These are phyloP conservation scores for Beta corolliflora DNA, from an alignment of 179 eudicot genomes.

Conservation along the genomic window DNA sequence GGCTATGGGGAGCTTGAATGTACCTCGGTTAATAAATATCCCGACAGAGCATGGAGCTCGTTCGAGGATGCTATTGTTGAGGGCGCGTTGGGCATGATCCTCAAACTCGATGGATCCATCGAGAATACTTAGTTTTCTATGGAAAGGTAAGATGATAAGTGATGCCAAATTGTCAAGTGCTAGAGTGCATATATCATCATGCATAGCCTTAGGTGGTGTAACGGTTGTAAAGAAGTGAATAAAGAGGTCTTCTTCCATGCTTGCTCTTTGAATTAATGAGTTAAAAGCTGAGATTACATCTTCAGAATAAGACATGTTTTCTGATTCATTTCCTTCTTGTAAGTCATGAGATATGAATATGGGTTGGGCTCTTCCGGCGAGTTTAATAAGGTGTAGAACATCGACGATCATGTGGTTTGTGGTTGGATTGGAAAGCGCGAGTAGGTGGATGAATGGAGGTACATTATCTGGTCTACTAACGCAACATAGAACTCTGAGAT, in stretches of 20 bases:
- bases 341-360: constrained; percentile 44
- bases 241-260: constrained; percentile 35
- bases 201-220: constrained; percentile 55
- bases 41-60: constrained; percentile 76
- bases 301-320: constrained; percentile 29
- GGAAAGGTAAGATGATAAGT: constrained; percentile 54
- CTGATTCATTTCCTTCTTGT: constrained; percentile 25
- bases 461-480: constrained; percentile 46
- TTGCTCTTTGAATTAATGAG: constrained; percentile 16
- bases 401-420: constrained; percentile 31
- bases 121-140: constrained; percentile 34
- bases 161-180: constrained; percentile 48
- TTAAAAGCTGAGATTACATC: constrained; percentile 47
- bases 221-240: constrained; percentile 45
- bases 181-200: constrained; percentile 62
- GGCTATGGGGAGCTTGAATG: neutral
- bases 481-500: constrained; percentile 48
- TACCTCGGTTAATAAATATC: constrained; percentile 55
- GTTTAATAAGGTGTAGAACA: constrained; percentile 49
- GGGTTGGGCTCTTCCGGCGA: constrained; percentile 51
- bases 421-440: constrained; percentile 42
- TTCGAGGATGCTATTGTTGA: constrained; percentile 50
- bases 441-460: constrained; percentile 44
- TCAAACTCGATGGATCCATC: constrained; percentile 43
- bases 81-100: constrained; percentile 37